These are phyloP conservation scores for Collybiopsis confluens DNA, from an alignment of 768 basidiomycete species.

Conservation along the genomic window DNA sequence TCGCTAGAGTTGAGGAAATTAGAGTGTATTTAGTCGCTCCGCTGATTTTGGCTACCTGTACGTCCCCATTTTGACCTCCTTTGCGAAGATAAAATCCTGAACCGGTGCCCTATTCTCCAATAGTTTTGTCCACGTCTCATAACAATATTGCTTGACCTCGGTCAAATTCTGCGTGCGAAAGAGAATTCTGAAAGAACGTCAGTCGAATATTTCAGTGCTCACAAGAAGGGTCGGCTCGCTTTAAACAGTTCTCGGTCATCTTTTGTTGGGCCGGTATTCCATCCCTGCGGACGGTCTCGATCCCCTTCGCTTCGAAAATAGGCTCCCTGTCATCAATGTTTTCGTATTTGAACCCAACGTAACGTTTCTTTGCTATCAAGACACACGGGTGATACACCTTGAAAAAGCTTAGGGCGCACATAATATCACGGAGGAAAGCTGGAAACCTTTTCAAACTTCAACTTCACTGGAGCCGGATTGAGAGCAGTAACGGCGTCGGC, in stretches of 20 bases:
- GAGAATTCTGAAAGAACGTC: conserved; percentile 54
- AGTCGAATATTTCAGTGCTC: conserved; percentile 2
- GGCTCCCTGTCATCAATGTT: conserved; percentile 73
- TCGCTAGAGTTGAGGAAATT: conserved; percentile 46
- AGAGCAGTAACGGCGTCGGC: conserved; percentile 78
- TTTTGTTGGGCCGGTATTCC: conserved; percentile 88
- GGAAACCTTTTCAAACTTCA: conserved; percentile 96
- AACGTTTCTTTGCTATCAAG: conserved; percentile 97
- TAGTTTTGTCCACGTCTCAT: conserved; percentile 78
- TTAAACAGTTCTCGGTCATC: conserved; percentile 86
- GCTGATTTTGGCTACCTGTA: conserved; percentile 60
- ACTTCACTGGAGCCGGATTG: conserved; percentile 89
- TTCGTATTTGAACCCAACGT: conserved; percentile 97
- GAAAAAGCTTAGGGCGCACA: not conserved
- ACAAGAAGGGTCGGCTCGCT: conserved; percentile 41
- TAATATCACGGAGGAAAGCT: not conserved
- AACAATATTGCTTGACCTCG: conserved; percentile 85
- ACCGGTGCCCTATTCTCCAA: conserved; percentile 74
- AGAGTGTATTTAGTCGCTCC: not conserved
- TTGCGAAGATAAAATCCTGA: conserved; percentile 95
- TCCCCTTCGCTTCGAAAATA: conserved; percentile 93
- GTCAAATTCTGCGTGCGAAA: conserved; percentile 90
- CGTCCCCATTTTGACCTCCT: conserved; percentile 89
- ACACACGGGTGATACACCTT: conserved; percentile 94
- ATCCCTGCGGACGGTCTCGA: conserved; percentile 93